These are phyloP conservation scores for Globisporangium rhizosaccharum DNA, from an alignment of 352 stramenopile genomes.

Conservation along the genomic window DNA sequence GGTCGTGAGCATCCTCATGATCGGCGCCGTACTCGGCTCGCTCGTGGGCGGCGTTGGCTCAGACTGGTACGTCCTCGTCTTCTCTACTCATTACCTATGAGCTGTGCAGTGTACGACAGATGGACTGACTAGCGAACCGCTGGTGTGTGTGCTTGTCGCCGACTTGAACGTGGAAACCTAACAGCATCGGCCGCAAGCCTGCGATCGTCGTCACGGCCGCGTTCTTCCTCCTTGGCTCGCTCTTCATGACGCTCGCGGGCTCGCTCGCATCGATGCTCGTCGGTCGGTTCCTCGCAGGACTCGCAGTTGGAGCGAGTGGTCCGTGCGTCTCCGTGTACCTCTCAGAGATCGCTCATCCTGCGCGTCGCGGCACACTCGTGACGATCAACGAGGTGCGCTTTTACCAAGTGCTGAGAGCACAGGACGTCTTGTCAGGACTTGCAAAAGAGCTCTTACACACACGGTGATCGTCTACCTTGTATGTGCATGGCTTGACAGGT, in stretches of 20 bases:
- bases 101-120: background rate
- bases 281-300: constrained; percentile 54
- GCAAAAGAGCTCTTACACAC: background rate
- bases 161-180: background rate
- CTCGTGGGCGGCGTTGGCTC: constrained; percentile 45
- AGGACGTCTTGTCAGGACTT: too few species aligned
- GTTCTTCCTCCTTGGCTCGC: constrained; percentile 53
- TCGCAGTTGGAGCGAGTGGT: constrained; percentile 57
- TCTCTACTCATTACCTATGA: background rate
- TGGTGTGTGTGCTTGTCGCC: background rate
- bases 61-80: constrained; percentile 27
- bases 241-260: constrained; percentile 62
- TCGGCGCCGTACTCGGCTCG: constrained; percentile 60
- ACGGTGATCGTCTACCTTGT: background rate
- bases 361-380: constrained; percentile 49
- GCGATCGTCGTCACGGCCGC: constrained; percentile 54
- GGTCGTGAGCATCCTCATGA: constrained; percentile 66
- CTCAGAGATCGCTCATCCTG: constrained; percentile 54
- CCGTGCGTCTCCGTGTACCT: constrained; percentile 65
- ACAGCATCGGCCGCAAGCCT: constrained; percentile 50
- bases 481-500: constrained; percentile 18
- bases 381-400: constrained; percentile 51
- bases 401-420: too few species aligned
- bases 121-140: background rate
- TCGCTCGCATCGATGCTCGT: constrained; percentile 47